Evolutionary conservation across 257 asterid species (phyloP), one percentile per base, ranked within the genome.

Genomic region (Solanum etuberosum): DNA sequence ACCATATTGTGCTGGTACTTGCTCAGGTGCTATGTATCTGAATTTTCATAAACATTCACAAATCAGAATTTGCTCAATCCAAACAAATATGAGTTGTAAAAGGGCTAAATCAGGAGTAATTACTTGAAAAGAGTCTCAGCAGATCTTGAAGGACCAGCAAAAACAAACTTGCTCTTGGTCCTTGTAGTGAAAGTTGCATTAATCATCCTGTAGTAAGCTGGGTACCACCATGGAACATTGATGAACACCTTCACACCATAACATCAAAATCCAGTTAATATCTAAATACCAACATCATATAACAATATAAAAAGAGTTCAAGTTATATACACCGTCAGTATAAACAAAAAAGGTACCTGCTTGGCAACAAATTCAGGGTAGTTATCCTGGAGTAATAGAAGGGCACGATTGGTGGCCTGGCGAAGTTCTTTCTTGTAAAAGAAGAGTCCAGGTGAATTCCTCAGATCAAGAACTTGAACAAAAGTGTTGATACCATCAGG

Each of bases 201-300:
- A 85, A 97, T 94, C 98, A 97, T 91, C 85, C 94, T 94, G 82
- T 95, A 94, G 94, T 92, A 96, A 31, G 99, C 98, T 93, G 94
- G 92, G 88, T 95, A 94, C 98, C 99, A 96, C 99, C 99, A 96
- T 46, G 99, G 99, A 40, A 96, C 99, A 91, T 96, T 96, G 96
- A 96, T 87, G 88, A 95, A 94, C 88, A 96, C 97, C 99, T 96
- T 91, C 86, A 59, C 67, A 82, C 10, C 65, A 40, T 65, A 40
- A 40, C 38, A 46, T 15, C 23, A 37, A 84, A 9, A 34, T 61
- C 4, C n/a, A 40, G 10, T 84, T 65, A 40, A 40, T 84, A 6
- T 68, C 35, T 11, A 84, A 14, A 27, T n/a, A 65, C 12, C 87
- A 84, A n/a, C 78, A 84, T 0, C 42, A 65, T 84, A 84, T 61